Conservation (phyloP, 495 filamentous ascomycete species). For the Platismatia glauca region DNA sequence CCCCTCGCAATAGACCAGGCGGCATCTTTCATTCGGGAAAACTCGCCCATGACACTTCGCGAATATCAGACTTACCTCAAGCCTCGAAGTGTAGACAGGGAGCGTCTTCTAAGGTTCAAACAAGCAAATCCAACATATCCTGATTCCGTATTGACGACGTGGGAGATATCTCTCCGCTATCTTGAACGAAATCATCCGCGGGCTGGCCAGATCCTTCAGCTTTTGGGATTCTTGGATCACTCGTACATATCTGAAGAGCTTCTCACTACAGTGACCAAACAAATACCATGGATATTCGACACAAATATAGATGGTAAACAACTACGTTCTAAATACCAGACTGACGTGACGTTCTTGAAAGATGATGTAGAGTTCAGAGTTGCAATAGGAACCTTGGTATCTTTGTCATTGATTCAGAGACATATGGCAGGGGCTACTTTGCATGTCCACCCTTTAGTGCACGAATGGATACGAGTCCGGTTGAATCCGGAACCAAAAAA, state of each 20-base stretch:
- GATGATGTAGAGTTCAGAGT: conserved; percentile 10
- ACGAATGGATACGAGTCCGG: conserved; percentile 7
- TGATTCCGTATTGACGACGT: conserved; percentile 10
- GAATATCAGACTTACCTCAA: conserved; percentile 7
- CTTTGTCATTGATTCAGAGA: conserved; percentile 8
- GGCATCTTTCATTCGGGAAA: conserved; percentile 8
- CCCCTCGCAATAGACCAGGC: conserved; percentile 11
- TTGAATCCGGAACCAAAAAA: neutral
- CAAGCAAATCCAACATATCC: conserved; percentile 8
- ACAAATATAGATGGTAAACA: neutral
- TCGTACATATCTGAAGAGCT: conserved; percentile 5
- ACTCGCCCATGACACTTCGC: conserved; percentile 8
- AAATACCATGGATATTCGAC: neutral
- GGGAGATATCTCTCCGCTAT: conserved; percentile 8
- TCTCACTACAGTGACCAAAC: neutral
- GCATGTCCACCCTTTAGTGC: conserved; percentile 7
- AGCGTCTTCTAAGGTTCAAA: conserved; percentile 10
- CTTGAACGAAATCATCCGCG: conserved; percentile 3
- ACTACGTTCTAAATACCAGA: neutral
- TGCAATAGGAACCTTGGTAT: conserved; percentile 8
- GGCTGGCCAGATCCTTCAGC: conserved; percentile 8
- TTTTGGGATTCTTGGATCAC: conserved; percentile 7
- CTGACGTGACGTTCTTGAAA: conserved; percentile 1
- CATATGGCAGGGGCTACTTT: neutral
- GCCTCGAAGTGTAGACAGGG: conserved; percentile 5